phyloP scores from a whole-genome alignment of 1,284 basidiomycete genomes.

The Ustilago crameri region DNA sequence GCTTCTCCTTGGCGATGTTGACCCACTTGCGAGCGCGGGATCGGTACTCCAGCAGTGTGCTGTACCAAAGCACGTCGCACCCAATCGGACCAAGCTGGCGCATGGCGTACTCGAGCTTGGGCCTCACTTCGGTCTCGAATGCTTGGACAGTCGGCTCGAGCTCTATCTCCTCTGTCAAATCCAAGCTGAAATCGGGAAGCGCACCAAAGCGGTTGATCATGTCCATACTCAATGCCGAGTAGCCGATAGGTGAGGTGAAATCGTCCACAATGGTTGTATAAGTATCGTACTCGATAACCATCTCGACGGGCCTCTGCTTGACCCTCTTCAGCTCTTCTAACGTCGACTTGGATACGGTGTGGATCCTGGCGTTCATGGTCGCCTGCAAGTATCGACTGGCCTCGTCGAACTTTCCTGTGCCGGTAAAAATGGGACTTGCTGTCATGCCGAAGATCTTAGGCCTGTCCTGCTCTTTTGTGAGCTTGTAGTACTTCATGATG shows the following conservation, averaged over 20 bases:
- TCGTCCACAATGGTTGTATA: conserved; percentile 18
- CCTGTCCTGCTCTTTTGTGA: conserved; percentile 11
- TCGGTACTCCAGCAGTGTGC: conserved; percentile 32
- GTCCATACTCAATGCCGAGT: conserved; percentile 17
- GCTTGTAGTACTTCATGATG: conserved; percentile 57
- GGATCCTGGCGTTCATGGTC: conserved; percentile 47
- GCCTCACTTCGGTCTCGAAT: conserved; percentile 35
- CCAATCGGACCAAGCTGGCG: conserved; percentile 42
- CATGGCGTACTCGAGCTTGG: conserved; percentile 43
- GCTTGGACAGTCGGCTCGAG: conserved; percentile 12
- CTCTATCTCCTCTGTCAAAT: conserved; percentile 6
- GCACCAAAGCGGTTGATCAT: conserved; percentile 19
- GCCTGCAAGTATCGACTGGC: conserved; percentile 37
- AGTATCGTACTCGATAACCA: conserved; percentile 53
- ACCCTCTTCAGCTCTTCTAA: conserved; percentile 30
- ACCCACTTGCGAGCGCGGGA: conserved; percentile 26
- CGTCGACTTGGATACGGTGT: conserved; percentile 32
- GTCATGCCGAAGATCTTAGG: conserved; percentile 63
- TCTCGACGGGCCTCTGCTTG: conserved; percentile 43
- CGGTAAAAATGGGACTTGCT: conserved; percentile 49
- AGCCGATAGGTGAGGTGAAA: not conserved
- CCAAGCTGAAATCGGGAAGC: not conserved
- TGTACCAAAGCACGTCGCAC: conserved; percentile 53
- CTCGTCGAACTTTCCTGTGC: conserved; percentile 15
- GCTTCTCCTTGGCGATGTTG: conserved; percentile 9